Base-by-base conservation (phyloP, 768 basidiomycete genomes). In the Termitomyces bulborhizus region DNA sequence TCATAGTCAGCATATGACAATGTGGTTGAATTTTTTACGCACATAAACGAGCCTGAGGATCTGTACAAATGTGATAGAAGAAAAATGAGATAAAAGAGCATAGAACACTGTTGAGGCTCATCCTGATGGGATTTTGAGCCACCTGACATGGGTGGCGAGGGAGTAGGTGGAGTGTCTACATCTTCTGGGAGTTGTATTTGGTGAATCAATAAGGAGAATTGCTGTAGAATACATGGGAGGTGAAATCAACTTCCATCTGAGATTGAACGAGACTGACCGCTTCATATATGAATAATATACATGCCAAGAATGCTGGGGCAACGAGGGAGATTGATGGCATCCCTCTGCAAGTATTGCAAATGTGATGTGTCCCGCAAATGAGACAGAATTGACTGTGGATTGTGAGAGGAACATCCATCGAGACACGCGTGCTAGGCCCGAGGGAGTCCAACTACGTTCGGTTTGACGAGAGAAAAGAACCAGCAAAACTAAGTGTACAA, bases 321-420 rank as follows among this genome's bases (percentile, higher is more conserved):
- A 94, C 76, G 26, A 94, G 75, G 0, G 91, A 85, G 24, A 96
- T 68, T 1, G 91, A 92, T 1, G 91, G 32, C 85, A 74, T 42
- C 92, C 92, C 57, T 94, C 88, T 3, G 89, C 84, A 37, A 94
- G 71, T 54, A 95, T 87, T 4, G 90, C 91, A 55, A 96, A 86
- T 0, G 92, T 94, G 52, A 94, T 84, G 62, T 95, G 91, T 0
- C 88, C 88, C 18, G 90, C 89, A 66, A 96, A 95, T 0, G 89
- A 84, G 42, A 93, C 84, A 0, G 88, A 82, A 64, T 97, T 93
- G 18, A 90, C 79, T 1, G 85, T 80, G 6, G 86, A 81, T 68
- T 94, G 91, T 6, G 84, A 72, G 21, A 93, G 74, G 66, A 95
- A 92, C 1, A 86, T 82, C 86, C 90, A 93, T 6, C 88, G 74